These are phyloP conservation scores for Basipetospora chlamydospora DNA, from an alignment of 2,329 filamentous ascomycete genomes.

Conservation along the genomic window DNA sequence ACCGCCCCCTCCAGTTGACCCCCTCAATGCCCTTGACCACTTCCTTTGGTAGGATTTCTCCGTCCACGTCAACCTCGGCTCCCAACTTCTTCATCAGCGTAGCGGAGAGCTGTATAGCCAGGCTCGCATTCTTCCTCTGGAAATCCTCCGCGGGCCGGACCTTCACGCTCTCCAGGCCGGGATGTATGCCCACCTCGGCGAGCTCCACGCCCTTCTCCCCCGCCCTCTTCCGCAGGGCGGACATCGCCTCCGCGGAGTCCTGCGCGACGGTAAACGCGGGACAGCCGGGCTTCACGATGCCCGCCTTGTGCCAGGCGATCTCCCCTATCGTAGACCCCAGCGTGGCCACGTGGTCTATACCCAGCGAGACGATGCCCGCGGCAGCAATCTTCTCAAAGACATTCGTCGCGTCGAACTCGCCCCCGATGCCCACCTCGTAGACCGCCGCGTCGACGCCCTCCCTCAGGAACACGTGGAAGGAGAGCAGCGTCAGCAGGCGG, in stretches of 20 bases:
- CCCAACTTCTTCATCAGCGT: slow-evolving; percentile 30
- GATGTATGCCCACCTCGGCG: slow-evolving; percentile 29
- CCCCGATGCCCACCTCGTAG: slow-evolving; percentile 53
- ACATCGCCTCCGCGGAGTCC: slow-evolving; percentile 24
- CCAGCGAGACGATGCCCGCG: slow-evolving; percentile 49
- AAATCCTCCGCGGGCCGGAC: slow-evolving; percentile 39
- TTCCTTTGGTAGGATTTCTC: slow-evolving; percentile 36
- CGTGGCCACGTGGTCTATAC: slow-evolving; percentile 51
- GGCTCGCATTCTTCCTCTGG: slow-evolving; percentile 42
- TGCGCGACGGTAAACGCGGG: slow-evolving; percentile 45
- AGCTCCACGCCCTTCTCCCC: slow-evolving; percentile 34
- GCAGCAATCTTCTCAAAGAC: slow-evolving; percentile 42
- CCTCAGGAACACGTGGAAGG: slow-evolving; percentile 50
- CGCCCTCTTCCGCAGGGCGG: slow-evolving; percentile 35
- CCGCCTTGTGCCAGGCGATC: slow-evolving; percentile 63
- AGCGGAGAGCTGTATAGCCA: slow-evolving; percentile 38
- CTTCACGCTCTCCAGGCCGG: slow-evolving; percentile 27
- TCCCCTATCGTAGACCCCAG: slow-evolving; percentile 48
- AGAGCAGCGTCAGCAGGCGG: slow-evolving; percentile 49
- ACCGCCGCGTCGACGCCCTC: slow-evolving; percentile 49
- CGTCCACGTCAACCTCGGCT: slow-evolving; percentile 13
- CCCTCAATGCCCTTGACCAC: slow-evolving; percentile 62
- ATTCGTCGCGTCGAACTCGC: slow-evolving; percentile 56
- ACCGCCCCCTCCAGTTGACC: slow-evolving; percentile 68
- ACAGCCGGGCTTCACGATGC: slow-evolving; percentile 48